A percentile compares a stretch with the other conserved stretches of the same genome.
Evolutionary conservation across 306 rosid species (phyloP).

Genomic region (Cucurbita pepo): DNA sequence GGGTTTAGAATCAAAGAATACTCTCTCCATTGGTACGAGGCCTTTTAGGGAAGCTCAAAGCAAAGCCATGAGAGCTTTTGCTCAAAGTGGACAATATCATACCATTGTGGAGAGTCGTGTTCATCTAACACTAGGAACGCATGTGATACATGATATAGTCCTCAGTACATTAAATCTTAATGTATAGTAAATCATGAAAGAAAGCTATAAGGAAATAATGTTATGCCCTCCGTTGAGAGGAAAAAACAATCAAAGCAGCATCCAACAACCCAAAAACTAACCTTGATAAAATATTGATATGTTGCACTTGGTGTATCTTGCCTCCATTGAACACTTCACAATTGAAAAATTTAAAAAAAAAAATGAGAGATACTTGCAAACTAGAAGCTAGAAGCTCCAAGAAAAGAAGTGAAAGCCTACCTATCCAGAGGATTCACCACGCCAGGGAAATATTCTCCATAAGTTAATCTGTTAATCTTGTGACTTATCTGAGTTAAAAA

Average conservation of each 20-base stretch:
- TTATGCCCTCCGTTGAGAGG: background rate
- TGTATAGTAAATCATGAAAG: background rate
- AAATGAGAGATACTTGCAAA: background rate
- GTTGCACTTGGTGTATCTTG: conserved; percentile 72
- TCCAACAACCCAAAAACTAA: conserved; percentile 14
- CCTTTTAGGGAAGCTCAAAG: too few species aligned
- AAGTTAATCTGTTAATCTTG: conserved; percentile 69
- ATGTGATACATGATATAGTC: background rate
- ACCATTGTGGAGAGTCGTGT: too few species aligned
- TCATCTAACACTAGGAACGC: background rate
- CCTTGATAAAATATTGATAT: conserved; percentile 98
- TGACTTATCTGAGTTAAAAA: conserved; percentile 54
- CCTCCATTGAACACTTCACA: conserved; percentile 66
- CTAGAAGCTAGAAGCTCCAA: background rate
- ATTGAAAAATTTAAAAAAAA: conserved; percentile 6
- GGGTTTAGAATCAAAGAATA: too few species aligned
- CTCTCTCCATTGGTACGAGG: too few species aligned
- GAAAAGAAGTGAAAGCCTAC: conserved; percentile 28
- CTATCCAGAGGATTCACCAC: conserved; percentile 82
- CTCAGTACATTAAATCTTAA: too few species aligned
- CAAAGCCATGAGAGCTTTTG: too few species aligned
- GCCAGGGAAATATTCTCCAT: conserved; percentile 86
- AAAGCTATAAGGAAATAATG: background rate
- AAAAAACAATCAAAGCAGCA: background rate
- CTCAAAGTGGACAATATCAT: too few species aligned